Evolutionary conservation across 1,284 basidiomycete genomes (phyloP), one percentile per base, ranked within the genome.

Genomic region (Phylloboletellus chloephorus): DNA sequence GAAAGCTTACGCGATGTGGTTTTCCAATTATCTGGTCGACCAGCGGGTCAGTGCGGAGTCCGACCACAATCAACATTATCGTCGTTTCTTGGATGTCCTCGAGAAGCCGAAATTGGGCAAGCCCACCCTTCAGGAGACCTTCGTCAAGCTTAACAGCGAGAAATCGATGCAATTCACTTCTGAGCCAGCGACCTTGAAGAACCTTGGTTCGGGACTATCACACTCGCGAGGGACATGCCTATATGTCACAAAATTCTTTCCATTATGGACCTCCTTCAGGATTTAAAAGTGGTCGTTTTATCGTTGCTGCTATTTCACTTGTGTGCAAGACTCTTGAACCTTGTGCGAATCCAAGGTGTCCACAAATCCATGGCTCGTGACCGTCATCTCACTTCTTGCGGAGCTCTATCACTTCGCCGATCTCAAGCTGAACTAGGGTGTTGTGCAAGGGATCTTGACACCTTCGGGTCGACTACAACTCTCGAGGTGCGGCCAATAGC

Each of bases 331-430:
- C 95, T 4, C 76, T 99, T 41, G 90, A 94, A 60, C 89, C 90
- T 38, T 94, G 90, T 54, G 76, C 82, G 41, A 84, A 58, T 97
- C 93, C 31, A 82, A 74, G 48, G 89, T 98, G 25, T 99, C 98
- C 78, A 83, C 96, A 17, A 99, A 98, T 64, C 96, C 96, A 1
- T 99, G 96, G 96, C 67, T 99, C 43, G 93, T 96, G 84, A 94
- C 88, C 0, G 88, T 98, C 47, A 73, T 98, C 52, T 81, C 87
- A 49, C 74, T 98, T 19, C 78, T 98, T 36, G 90, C 85, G 29
- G 96, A 99, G 66, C 76, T 99, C 15, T 98, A 99, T 65, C 91
- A 95, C 60, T 96, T 85, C 54, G 95, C 93, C 3, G 94, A 98
- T 56, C 76, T 98, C 48, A 96, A 97, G 67, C 74, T 98, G 46